phyloP scores from a whole-genome alignment of 306 rosid genomes.

The Vachellia collinsii region DNA sequence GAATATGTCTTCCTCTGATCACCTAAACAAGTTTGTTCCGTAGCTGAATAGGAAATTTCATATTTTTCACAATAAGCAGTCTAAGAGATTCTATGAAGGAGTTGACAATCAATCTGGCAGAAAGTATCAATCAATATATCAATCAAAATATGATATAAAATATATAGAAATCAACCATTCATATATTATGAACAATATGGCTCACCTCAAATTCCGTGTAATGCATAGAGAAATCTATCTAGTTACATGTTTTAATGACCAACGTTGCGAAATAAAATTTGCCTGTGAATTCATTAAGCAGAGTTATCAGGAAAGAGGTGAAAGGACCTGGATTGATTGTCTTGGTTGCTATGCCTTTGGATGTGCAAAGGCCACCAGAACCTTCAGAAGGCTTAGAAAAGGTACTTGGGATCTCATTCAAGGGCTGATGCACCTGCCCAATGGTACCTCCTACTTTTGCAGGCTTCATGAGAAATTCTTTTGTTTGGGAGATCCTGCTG shows the following conservation, averaged over 20 bases:
- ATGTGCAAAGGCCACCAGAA: constrained; percentile 46
- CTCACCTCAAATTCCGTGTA: background rate
- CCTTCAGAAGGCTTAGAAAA: constrained; percentile 45
- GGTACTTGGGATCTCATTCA: constrained; percentile 42
- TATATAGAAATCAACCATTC: background rate
- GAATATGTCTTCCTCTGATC: background rate
- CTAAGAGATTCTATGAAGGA: constrained; percentile 1
- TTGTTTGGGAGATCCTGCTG: constrained; percentile 54
- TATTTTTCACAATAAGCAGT: background rate
- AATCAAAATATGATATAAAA: background rate
- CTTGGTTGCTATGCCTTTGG: constrained; percentile 50
- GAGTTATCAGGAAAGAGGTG: background rate
- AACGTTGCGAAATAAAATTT: constrained; percentile 14
- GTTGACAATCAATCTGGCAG: background rate
- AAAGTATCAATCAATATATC: background rate
- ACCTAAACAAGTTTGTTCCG: background rate
- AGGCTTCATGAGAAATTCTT: constrained; percentile 58
- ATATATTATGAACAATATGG: background rate
- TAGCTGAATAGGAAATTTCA: background rate
- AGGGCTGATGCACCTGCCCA: constrained; percentile 16
- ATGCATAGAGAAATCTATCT: background rate
- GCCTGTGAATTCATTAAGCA: background rate
- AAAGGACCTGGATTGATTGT: constrained; percentile 55
- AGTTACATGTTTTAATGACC: background rate
- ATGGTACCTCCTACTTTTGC: constrained; percentile 41